Evolutionary conservation across 2,329 filamentous ascomycete genomes (phyloP), one percentile per base, ranked within the genome.

Genomic region (Aspergillus pseudoterreus): DNA sequence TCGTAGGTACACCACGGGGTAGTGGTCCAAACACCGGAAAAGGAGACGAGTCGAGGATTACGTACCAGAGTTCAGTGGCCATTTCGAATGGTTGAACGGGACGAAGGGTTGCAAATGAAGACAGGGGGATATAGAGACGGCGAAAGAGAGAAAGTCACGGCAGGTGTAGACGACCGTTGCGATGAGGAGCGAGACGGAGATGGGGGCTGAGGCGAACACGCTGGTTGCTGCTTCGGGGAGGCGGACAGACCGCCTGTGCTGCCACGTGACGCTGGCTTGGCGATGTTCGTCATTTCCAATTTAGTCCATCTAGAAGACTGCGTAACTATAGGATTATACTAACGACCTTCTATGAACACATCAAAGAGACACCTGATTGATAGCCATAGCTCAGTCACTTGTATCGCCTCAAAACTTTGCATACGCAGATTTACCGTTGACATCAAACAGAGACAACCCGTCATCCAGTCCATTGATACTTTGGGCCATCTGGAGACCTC

Each of bases 1-100:
- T 42, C 15, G 38, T 24, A 41, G 10, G 15, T 19, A 30, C 49
- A 43, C 49, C 41, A 50, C 45, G 35, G 49, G 45, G 43, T 63
- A 64, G 68, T 61, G 56, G 68, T 67, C 63, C 62, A 67, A 67
- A 52, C 51, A 55, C 43, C 56, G 54, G 56, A 61, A 65, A 63
- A 64, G 64, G 65, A 65, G 62, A 52, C 52, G 61, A 51, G 53
- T 59, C 53, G 53, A 63, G 63, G 70, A 70, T 71, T 71, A 84
- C 87, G 78, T 82, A 94, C 89, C 89, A 94, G 73, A 87, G 82
- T 80, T 92, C 88, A 68, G 86, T 79, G 73, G 84, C 76, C 88
- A 94, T 92, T 69, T 77, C 86, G 79, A 59, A 50, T 45, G 54
- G 27, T 54, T 46, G 50, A 53, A 35, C 56, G 49, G 56, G 56